Evolutionary conservation across 2,329 filamentous ascomycete species (phyloP).

Genomic region (Colletotrichum viniferum): DNA sequence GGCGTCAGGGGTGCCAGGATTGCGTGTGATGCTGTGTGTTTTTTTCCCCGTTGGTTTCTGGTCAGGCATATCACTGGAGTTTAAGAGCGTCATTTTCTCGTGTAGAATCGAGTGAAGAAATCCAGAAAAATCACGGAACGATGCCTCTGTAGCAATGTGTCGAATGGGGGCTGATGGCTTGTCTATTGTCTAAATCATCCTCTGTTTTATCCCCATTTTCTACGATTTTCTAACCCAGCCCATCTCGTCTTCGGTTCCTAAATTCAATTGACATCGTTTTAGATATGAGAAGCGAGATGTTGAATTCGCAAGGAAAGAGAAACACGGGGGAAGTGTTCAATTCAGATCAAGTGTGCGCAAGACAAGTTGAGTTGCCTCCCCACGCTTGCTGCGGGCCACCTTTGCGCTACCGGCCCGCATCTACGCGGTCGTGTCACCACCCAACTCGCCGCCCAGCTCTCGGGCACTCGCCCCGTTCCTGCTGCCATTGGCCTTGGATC

Average conservation of each 20-base stretch:
- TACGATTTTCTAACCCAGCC: neutral
- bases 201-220: neutral
- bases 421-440: slow-evolving; percentile 55
- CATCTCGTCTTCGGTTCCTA: neutral
- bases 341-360: neutral
- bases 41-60: neutral
- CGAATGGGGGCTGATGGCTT: neutral
- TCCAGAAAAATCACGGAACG: neutral
- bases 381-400: neutral
- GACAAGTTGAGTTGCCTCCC: slow-evolving; percentile 15
- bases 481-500: slow-evolving; percentile 21
- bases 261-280: neutral
- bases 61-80: neutral
- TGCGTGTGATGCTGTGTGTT: neutral
- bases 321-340: neutral
- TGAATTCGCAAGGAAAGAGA: slow-evolving; percentile 19
- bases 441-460: slow-evolving; percentile 66
- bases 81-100: slow-evolving; percentile 6
- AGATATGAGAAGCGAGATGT: slow-evolving; percentile 12
- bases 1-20: neutral
- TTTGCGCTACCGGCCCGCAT: neutral
- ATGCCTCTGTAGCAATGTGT: neutral
- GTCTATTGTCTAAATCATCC: neutral
- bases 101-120: neutral
- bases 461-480: slow-evolving; percentile 27